Base-by-base conservation (phyloP, 768 basidiomycete species). In the Boletus subcaerulescens region DNA sequence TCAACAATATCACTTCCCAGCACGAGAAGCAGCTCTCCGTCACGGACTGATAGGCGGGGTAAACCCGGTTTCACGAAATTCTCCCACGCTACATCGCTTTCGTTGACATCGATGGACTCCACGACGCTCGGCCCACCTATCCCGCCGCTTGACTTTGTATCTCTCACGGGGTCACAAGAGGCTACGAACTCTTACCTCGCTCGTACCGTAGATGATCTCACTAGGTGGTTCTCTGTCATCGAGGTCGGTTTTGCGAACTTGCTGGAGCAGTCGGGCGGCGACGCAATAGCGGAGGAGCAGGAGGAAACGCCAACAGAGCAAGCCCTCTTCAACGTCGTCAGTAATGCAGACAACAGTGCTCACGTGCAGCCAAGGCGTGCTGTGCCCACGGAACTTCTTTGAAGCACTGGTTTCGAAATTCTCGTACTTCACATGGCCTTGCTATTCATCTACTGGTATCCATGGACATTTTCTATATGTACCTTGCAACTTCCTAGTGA, bases 181-280 rank as follows among this genome's bases (percentile, higher is more conserved):
- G 78, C 76, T 33, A 83, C 86, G 1, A 86, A 89, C 59, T 68
- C 74, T 1, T 88, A 92, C 65, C 78, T 98, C 45, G 84, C 83
- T 42, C 72, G 76, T 42, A 88, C 86, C 4, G 82, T 96, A 11
- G 86, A 87, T 43, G 84, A 89, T 63, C 79, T 98, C 35, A 77
- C 80, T 3, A 77, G 80, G 58, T 95, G 91, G 91, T 70, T 98
- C 53, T 78, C 80, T 5, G 77, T 85, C 0, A 80, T 95, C 1
- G 89, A 93, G 64, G 72, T 68, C 12, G 93, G 93, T 0, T 73
- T 98, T 45, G 78, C 76, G 32, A 79, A 76, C 24, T 77, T 94
- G 59, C 71, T 95, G 40, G 86, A 86, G 39, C 74, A 74, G 43
- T 66, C 76, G 1, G 68, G 70, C 15, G 75, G 74, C 36, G 76